Percentiles rank a stretch among this genome's conserved stretches.
These are phyloP conservation scores for Solanum sejunctum DNA, from an alignment of 257 asterid genomes.

Conservation along the genomic window DNA sequence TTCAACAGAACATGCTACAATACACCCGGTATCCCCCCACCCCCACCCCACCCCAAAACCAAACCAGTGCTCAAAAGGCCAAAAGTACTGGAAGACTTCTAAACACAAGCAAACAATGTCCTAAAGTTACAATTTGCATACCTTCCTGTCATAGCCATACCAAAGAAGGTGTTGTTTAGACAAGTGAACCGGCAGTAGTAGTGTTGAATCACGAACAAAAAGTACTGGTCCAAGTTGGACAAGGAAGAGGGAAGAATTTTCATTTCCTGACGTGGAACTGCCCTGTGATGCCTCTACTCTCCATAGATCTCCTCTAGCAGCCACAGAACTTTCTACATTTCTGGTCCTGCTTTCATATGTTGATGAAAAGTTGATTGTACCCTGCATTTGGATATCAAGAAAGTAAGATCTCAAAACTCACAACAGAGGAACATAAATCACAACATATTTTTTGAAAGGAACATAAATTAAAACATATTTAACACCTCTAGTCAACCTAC, in stretches of 20 bases:
- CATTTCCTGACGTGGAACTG: slow-evolving; percentile 68
- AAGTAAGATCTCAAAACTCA: neutral
- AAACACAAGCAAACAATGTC: neutral
- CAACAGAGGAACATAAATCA: neutral
- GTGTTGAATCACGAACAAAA: slow-evolving; percentile 95
- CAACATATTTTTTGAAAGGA: neutral
- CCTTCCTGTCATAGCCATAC: slow-evolving; percentile 99
- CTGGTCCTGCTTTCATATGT: slow-evolving; percentile 71
- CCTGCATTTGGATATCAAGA: slow-evolving; percentile 31
- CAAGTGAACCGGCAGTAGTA: slow-evolving; percentile 87
- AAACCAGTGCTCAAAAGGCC: neutral
- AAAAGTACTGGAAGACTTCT: neutral
- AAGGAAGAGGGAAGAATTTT: slow-evolving; percentile 65
- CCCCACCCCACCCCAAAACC: neutral
- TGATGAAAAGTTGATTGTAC: slow-evolving; percentile 67
- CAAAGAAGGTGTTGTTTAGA: slow-evolving; percentile 93
- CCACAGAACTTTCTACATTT: slow-evolving; percentile 63
- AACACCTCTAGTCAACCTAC: neutral
- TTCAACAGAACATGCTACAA: neutral
- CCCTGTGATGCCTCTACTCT: slow-evolving; percentile 94
- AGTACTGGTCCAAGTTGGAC: slow-evolving; percentile 97
- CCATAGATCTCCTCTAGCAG: slow-evolving; percentile 96
- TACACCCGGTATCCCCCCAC: neutral
- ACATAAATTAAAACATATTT: neutral
- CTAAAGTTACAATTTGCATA: slow-evolving; percentile 9